phyloP scores from a whole-genome alignment of 2,329 filamentous ascomycete genomes.

The Aureobasidium namibiae region DNA sequence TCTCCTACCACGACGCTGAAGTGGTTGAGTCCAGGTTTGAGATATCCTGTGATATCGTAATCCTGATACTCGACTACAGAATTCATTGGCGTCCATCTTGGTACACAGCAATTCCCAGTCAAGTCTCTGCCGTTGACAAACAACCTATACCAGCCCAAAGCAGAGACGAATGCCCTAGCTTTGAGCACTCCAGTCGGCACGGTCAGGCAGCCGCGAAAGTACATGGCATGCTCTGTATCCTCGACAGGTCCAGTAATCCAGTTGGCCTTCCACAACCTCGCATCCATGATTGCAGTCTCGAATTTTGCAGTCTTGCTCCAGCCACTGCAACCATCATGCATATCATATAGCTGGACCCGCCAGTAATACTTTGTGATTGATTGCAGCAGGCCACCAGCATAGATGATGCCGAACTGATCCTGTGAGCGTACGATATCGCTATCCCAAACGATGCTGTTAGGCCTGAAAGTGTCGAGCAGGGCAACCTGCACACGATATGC shows the following conservation, averaged over 20 bases:
- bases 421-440: background rate
- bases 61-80: conserved; percentile 6
- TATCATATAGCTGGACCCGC: background rate
- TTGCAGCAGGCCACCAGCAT: background rate
- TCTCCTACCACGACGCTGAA: conserved; percentile 10
- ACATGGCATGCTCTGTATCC: conserved; percentile 9
- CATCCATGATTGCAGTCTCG: conserved; percentile 3
- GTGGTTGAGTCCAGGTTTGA: background rate
- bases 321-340: background rate
- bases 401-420: background rate
- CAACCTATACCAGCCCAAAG: conserved; percentile 5
- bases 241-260: conserved; percentile 9
- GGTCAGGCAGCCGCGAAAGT: background rate
- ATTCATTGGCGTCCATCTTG: conserved; percentile 3
- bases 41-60: conserved; percentile 5
- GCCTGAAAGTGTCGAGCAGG: background rate
- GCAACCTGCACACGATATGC: conserved; percentile 4
- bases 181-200: background rate
- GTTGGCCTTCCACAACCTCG: conserved; percentile 6
- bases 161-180: conserved; percentile 1
- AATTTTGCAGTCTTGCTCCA: background rate
- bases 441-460: background rate
- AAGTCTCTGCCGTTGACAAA: conserved; percentile 1
- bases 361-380: conserved; percentile 5
- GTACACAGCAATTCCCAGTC: conserved; percentile 6